phyloP scores from a whole-genome alignment of 139 green algal species.

The Chlamydomonas urium region DNA sequence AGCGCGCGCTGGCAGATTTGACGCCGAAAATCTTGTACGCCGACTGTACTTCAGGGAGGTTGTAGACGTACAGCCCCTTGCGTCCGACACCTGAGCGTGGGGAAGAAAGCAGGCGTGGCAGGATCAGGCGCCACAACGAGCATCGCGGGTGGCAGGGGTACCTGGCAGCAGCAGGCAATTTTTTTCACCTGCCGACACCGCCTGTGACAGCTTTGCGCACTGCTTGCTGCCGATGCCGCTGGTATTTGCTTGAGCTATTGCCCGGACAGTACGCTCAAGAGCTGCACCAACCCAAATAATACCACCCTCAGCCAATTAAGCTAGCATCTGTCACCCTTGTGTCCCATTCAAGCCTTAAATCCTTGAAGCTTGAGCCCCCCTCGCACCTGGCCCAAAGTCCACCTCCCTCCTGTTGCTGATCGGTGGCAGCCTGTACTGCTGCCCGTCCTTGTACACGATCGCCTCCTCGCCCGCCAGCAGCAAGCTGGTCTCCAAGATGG shows the following conservation, averaged over 20 bases:
- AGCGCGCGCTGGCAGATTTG: conserved; percentile 82
- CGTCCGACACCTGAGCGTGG: conserved; percentile 43
- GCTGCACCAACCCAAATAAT: too few relatives aligned
- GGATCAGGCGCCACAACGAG: too few relatives aligned
- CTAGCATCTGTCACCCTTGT: too few relatives aligned
- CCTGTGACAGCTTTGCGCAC: too few relatives aligned
- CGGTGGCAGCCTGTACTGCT: conserved; percentile 47
- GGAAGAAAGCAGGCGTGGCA: background rate
- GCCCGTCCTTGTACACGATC: conserved; percentile 56
- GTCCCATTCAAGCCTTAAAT: background rate
- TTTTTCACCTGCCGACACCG: too few relatives aligned
- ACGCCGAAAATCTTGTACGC: conserved; percentile 64
- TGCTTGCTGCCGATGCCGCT: too few relatives aligned
- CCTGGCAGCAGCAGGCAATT: too few relatives aligned
- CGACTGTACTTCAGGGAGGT: conserved; percentile 77
- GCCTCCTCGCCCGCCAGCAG: conserved; percentile 65
- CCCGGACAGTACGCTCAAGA: too few relatives aligned
- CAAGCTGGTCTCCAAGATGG: conserved; percentile 90
- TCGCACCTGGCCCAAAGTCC: conserved; percentile 85
- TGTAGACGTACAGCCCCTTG: conserved; percentile 75
- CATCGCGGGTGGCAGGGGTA: too few relatives aligned
- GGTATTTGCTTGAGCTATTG: too few relatives aligned
- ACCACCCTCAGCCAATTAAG: too few relatives aligned
- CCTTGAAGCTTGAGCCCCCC: background rate
- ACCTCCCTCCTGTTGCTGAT: conserved; percentile 72